Base-by-base conservation (phyloP, 305 asterid species). In the Fraxinus latifolia region DNA sequence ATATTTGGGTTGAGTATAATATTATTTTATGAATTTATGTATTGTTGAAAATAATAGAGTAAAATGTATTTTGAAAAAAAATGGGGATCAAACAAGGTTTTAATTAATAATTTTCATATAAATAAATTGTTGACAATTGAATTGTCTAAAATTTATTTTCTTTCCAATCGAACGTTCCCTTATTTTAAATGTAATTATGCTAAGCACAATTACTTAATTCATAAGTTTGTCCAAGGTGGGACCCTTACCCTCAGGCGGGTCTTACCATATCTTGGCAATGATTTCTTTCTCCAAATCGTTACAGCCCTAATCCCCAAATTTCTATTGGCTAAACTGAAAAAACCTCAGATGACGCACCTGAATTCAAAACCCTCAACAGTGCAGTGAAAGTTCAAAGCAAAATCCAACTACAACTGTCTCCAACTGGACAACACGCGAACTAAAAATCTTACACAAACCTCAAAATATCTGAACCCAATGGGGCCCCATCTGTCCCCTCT, bases 401-500 rank as follows among this genome's bases (percentile, higher is more conserved):
- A 67, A 42, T 42, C 68, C 50, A 15, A 73, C 58, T 3, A 23
- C 27, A 7, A 21, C 31, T 21, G 31, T 17, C 15, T 25, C 72
- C 72, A 62, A 23, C 32, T 65, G 72, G 72, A 65, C 33, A 47
- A 47, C 6, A n/a, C 23, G 5, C 2, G 17, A n/a, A 5, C 19
- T 5, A 47, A 47, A 47, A 47, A 47, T n/a, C 62, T n/a, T 15
- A 50, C 60, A 15, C 58, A 50, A 50, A 12, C n/a, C 58, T 2
- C 12, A 53, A 83, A 85, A 84, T 85, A 86, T 86, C 84, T 87
- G 68, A 0, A n/a, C 88, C 33, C 7, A 31, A 0, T 12, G 31
- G 67, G 84, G 42, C 89, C 94, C 88, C 89, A 85, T 72, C 3
- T 74, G 76, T 70, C 80, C 44, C 74, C 84, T 71, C 47, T 31